Conservation (phyloP, 2,329 filamentous ascomycete species). For the Beauveria medogensis region DNA sequence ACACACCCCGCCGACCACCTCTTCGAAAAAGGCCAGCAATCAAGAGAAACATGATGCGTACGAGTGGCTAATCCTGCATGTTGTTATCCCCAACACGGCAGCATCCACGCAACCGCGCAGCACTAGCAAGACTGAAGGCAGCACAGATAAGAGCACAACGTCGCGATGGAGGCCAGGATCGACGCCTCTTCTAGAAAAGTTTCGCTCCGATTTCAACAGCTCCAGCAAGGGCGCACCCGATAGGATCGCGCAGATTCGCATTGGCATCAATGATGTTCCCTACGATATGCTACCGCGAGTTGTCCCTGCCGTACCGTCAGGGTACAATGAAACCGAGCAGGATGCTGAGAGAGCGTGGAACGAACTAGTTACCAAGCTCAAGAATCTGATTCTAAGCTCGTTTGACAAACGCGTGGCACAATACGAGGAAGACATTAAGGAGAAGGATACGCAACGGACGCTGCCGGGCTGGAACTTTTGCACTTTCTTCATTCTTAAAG, state of each 20-base stretch:
- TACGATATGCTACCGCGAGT: constrained; percentile 57
- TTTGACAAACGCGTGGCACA: constrained; percentile 88
- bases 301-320: constrained; percentile 53
- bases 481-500: constrained; percentile 96
- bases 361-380: constrained; percentile 79
- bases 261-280: constrained; percentile 62
- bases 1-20: constrained; percentile 53
- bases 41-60: constrained; percentile 94
- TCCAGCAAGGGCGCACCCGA: constrained; percentile 62
- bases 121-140: constrained; percentile 45
- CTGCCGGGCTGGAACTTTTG: constrained; percentile 98
- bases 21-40: constrained; percentile 48
- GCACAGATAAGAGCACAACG: constrained; percentile 57
- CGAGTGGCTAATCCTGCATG: constrained; percentile 90
- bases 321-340: constrained; percentile 61
- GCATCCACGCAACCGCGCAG: constrained; percentile 70
- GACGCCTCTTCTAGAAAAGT: constrained; percentile 79
- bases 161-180: constrained; percentile 74
- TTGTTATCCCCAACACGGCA: constrained; percentile 78
- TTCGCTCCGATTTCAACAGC: constrained; percentile 83
- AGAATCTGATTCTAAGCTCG: constrained; percentile 75
- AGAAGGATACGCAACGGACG: constrained; percentile 78
- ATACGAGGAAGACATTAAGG: constrained; percentile 95
- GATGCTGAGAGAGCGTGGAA: constrained; percentile 78
- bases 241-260: constrained; percentile 75